A percentile compares a stretch with the other conserved stretches of the same genome.
Evolutionary conservation across 2,329 filamentous ascomycete genomes (phyloP).

Genomic region (Pseudogymnoascus sp.): DNA sequence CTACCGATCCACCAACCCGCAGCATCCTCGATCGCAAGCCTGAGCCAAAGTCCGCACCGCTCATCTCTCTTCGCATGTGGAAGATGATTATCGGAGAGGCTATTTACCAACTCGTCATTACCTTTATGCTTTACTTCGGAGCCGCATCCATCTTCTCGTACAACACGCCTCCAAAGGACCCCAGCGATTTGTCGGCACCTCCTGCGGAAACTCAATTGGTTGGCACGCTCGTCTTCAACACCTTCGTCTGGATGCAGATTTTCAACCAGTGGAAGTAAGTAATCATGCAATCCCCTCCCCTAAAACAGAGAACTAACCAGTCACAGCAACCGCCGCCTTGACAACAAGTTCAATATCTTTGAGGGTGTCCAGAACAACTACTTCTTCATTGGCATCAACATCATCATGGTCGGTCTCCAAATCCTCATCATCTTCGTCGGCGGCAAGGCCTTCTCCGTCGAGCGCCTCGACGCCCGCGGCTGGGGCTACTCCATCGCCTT

Average conservation of each 20-base stretch:
- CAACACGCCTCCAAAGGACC: slow-evolving; percentile 35
- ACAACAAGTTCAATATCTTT: slow-evolving; percentile 94
- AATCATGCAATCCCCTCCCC: slow-evolving; percentile 14
- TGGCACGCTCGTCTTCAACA: slow-evolving; percentile 87
- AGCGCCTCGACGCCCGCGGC: slow-evolving; percentile 59
- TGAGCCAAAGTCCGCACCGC: slow-evolving; percentile 61
- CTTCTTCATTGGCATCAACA: slow-evolving; percentile 82
- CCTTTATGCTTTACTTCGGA: slow-evolving; percentile 77
- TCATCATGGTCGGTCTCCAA: slow-evolving; percentile 82
- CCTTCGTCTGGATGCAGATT: slow-evolving; percentile 99
- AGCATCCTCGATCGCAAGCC: slow-evolving; percentile 66
- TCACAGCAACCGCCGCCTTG: slow-evolving; percentile 72
- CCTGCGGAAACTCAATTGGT: slow-evolving; percentile 31
- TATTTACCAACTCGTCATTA: slow-evolving; percentile 72
- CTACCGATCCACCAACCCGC: slow-evolving; percentile 63
- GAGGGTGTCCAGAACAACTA: slow-evolving; percentile 77
- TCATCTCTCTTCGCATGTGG: slow-evolving; percentile 92
- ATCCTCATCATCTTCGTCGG: slow-evolving; percentile 85
- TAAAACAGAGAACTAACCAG: slow-evolving; percentile 19
- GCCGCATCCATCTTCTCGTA: slow-evolving; percentile 53
- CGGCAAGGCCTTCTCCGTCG: slow-evolving; percentile 61
- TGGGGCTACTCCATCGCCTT: slow-evolving; percentile 85
- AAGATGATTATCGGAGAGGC: slow-evolving; percentile 97
- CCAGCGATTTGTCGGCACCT: slow-evolving; percentile 33
- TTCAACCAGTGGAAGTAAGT: slow-evolving; percentile 95